phyloP scores from a whole-genome alignment of 108 stramenopile genomes.

The Stephanodiscus triporus region DNA sequence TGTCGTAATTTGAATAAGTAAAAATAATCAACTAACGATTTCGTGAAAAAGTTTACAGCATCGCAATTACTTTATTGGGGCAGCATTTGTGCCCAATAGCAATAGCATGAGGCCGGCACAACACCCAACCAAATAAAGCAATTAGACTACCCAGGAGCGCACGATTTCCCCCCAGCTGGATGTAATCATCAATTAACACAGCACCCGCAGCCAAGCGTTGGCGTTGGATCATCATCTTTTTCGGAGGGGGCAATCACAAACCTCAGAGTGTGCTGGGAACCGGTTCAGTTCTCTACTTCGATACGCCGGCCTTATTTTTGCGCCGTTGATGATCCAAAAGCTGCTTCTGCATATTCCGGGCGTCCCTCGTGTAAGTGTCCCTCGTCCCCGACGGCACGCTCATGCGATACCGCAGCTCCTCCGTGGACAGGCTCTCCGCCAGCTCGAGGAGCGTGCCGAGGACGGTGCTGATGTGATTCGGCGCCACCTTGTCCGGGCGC shows the following conservation, averaged over 20 bases:
- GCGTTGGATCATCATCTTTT: neutral
- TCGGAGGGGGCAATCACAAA: neutral
- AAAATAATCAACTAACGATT: no score
- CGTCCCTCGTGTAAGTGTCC: constrained; percentile 84
- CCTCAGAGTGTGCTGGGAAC: neutral
- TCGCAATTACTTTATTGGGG: no score
- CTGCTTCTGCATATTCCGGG: constrained; percentile 79
- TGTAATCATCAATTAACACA: neutral
- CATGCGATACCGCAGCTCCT: constrained; percentile 87
- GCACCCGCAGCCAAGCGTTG: neutral
- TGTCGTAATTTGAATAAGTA: no score
- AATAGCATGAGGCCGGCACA: no score
- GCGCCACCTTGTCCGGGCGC: constrained; percentile 85
- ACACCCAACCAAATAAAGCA: no score
- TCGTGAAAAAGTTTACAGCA: no score
- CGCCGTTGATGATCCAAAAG: constrained; percentile 72
- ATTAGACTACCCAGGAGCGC: neutral
- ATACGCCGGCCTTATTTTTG: constrained; percentile 49
- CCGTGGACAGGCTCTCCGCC: constrained; percentile 83
- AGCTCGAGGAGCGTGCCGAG: constrained; percentile 85
- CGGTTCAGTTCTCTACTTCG: neutral
- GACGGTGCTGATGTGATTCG: constrained; percentile 87
- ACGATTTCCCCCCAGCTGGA: neutral
- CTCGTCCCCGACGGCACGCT: constrained; percentile 74
- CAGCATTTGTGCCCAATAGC: no score